Evolutionary conservation across 352 stramenopile species (phyloP).

Genomic region (Peronospora destructor): DNA sequence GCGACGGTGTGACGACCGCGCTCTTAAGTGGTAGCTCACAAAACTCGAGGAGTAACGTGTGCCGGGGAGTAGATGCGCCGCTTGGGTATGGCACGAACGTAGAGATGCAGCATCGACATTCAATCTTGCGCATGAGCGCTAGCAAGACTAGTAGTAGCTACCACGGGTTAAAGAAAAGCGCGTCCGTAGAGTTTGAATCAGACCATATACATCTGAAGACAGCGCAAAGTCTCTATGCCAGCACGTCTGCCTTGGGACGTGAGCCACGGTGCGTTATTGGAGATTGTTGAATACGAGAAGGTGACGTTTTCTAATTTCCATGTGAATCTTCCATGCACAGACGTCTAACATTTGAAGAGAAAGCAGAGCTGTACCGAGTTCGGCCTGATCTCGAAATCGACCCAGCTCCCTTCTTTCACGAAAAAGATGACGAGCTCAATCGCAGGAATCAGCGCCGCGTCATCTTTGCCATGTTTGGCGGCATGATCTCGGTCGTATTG

Average conservation of each 20-base stretch:
- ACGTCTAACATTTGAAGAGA: slow-evolving; percentile 71
- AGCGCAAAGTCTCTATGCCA: slow-evolving; percentile 31
- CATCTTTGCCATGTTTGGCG: slow-evolving; percentile 68
- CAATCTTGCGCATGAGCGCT: slow-evolving; percentile 61
- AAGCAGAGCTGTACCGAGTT: slow-evolving; percentile 73
- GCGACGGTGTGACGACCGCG: slow-evolving; percentile 8
- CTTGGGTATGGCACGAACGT: slow-evolving; percentile 29
- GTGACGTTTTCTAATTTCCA: slow-evolving; percentile 3
- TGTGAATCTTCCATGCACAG: slow-evolving; percentile 21
- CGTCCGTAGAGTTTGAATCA: slow-evolving; percentile 66
- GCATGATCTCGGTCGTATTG: slow-evolving; percentile 57
- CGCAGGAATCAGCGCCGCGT: slow-evolving; percentile 56
- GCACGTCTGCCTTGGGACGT: slow-evolving; percentile 34
- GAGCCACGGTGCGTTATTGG: slow-evolving; percentile 38
- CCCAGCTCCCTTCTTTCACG: slow-evolving; percentile 46
- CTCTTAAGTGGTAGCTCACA: slow-evolving; percentile 13
- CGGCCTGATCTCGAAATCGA: slow-evolving; percentile 78
- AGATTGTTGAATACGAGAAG: background rate
- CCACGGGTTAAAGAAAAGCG: slow-evolving; percentile 47
- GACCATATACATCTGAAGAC: slow-evolving; percentile 35
- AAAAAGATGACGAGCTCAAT: slow-evolving; percentile 49
- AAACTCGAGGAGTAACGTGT: slow-evolving; percentile 5
- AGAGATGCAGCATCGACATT: slow-evolving; percentile 34
- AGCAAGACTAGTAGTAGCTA: slow-evolving; percentile 12
- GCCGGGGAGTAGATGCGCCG: slow-evolving; percentile 8